Evolutionary conservation across 2,329 filamentous ascomycete genomes (phyloP).

Genomic region (Aspergillus sp.): DNA sequence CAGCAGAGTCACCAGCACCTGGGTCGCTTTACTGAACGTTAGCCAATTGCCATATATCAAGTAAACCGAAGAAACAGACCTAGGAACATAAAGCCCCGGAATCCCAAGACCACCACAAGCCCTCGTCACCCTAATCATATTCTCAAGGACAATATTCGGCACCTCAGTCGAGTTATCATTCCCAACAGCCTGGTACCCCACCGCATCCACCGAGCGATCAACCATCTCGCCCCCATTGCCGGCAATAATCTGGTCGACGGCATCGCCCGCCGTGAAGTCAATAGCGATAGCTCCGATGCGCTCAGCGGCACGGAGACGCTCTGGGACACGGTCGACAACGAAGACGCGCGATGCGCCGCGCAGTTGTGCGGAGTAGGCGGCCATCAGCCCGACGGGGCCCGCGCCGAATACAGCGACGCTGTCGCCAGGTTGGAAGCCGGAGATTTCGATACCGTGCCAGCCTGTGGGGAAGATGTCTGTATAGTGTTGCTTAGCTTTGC

Average conservation of each 20-base stretch:
- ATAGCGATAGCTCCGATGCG: conserved; percentile 64
- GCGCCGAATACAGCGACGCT: conserved; percentile 65
- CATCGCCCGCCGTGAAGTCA: conserved; percentile 56
- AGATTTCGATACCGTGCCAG: conserved; percentile 38
- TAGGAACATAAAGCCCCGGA: conserved; percentile 55
- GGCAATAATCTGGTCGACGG: conserved; percentile 62
- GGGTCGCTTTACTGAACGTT: conserved; percentile 46
- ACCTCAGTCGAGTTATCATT: conserved; percentile 58
- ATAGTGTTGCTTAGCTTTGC: not conserved
- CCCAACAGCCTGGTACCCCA: conserved; percentile 64
- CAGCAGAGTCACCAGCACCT: conserved; percentile 61
- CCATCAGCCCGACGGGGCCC: conserved; percentile 66
- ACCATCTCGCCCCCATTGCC: conserved; percentile 58
- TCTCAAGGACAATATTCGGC: conserved; percentile 50
- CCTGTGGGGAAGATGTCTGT: conserved; percentile 25
- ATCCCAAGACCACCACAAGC: conserved; percentile 63
- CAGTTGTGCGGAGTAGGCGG: conserved; percentile 62
- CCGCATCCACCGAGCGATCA: conserved; percentile 64
- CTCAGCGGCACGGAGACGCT: conserved; percentile 58
- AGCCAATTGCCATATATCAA: not conserved
- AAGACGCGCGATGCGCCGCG: conserved; percentile 62
- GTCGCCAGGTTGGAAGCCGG: conserved; percentile 61
- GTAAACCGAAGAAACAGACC: conserved; percentile 12
- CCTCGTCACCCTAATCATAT: conserved; percentile 62
- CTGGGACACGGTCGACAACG: conserved; percentile 62